Evolutionary conservation across 2,329 filamentous ascomycete genomes (phyloP), one percentile per base, ranked within the genome.

Genomic region (Clonostachys rosea): DNA sequence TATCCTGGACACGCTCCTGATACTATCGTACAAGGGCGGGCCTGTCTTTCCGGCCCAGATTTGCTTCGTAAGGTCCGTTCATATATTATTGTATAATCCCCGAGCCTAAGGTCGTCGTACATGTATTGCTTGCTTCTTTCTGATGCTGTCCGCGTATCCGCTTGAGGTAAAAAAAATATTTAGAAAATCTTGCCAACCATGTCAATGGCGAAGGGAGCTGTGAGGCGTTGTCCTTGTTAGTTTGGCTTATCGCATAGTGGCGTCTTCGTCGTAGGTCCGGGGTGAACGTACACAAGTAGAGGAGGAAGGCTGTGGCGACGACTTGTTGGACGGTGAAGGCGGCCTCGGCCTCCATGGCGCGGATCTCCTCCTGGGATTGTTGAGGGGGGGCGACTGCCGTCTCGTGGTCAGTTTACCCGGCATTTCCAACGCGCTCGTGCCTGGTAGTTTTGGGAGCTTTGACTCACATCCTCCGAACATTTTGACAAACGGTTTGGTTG

Each of bases 221-320:
- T 36, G 11, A 34, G 24, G 24, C 40, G 18, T 33, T 33, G 34
- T 46, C n/a, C 16, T 42, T 17, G 18, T 13, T 42, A 17, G 13
- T 11, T 42, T 17, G 9, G 12, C 14, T 42, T 42, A 13, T 40
- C 37, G 37, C n/a, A 6, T n/a, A 11, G 37, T 16, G 16, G 8
- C 17, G n/a, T 40, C 17, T 40, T 40, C 17, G 37, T 40, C 37
- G n/a, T 40, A 4, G 17, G 17, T 46, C 14, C 14, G 10, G 37
- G 35, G 17, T 24, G 44, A 20, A 20, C 86, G 48, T 81, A 94
- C 89, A 89, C 50, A 94, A 70, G 64, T 92, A 92, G 43, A 94
- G 76, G 44, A 87, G 66, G 37, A 84, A 73, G 52, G 83, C 84
- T 14, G 82, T 81, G 37, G 80, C 76, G 47, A 85, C 62, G 52